Evolutionary conservation across 257 asterid species (phyloP).

Genomic region (Solanum gandarillasii): DNA sequence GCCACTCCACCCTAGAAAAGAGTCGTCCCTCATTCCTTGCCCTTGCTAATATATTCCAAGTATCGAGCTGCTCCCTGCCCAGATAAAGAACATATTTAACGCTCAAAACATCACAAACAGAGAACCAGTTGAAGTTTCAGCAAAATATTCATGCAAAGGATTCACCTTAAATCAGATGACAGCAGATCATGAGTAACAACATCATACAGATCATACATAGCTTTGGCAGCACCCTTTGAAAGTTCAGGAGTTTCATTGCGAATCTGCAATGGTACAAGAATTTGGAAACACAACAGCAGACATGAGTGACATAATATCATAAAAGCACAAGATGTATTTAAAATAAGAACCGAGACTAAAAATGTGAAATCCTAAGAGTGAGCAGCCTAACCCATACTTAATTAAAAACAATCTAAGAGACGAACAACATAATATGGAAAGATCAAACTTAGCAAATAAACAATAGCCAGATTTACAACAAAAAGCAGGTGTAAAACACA

Average conservation of each 20-base stretch:
- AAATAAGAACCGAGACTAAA: background rate
- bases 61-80: slow-evolving; percentile 89
- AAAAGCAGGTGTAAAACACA: background rate
- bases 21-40: slow-evolving; percentile 96
- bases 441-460: background rate
- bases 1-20: slow-evolving; percentile 93
- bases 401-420: background rate
- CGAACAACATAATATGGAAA: background rate
- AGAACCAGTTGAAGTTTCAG: background rate
- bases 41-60: slow-evolving; percentile 80
- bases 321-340: background rate
- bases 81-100: slow-evolving; percentile 2
- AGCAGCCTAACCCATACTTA: background rate
- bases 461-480: background rate
- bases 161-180: slow-evolving; percentile 73
- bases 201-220: slow-evolving; percentile 78
- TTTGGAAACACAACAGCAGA: background rate
- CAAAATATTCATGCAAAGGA: slow-evolving; percentile 1
- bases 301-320: background rate
- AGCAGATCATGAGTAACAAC: slow-evolving; percentile 89
- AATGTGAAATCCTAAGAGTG: background rate
- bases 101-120: background rate
- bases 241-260: slow-evolving; percentile 74
- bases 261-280: slow-evolving; percentile 27
- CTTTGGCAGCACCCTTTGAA: slow-evolving; percentile 91